Base-by-base conservation (phyloP, 1,139 yeast genomes). In the Zygoascus sp. region DNA sequence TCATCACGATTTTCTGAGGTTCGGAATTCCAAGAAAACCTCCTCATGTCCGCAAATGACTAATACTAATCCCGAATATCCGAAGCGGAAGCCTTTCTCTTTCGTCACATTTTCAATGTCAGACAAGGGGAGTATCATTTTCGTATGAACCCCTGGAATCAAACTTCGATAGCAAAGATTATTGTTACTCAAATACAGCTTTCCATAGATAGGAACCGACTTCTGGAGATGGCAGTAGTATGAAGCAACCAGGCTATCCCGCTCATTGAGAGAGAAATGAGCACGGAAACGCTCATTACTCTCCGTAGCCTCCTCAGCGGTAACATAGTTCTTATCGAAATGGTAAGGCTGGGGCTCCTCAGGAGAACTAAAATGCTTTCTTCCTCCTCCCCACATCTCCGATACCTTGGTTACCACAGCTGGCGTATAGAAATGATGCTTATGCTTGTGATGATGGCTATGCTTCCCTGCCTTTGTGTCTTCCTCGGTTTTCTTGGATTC, bases 111-210 rank as follows among this genome's bases (percentile, higher is more conserved):
- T 58, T 83, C 94, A 27, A 90, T 70, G 57, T 86, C 94, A 15
- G 62, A 59, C 41, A 85, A 66, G 0, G 97, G 97, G 13, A 90
- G 64, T n/a, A 88, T 79, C 96, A 90, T 87, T 52, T 77, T 77
- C 1, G 95, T 83, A 35, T 78, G 75, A 0, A 84, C 76, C 0
- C 96, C 95, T 0, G 95, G 95, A 5, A 88, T 61, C 40, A 87
- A 69, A 45, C 95, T 83, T 50, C 95, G 72, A 64, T 85, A 90
- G 54, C 96, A 89, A 15, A 90, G 61, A 51, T 75, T 79, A 32
- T 72, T 73, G 21, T 74, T 71, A 1, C 95, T 86, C 16, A 90
- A 60, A 58, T 88, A 88, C 2, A 90, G 60, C 60, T 86, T 86
- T 2, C 97, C 97, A 65, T 85, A 86, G 4, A 83, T 70, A 0